Evolutionary conservation across 164 flowering plant genomes (phyloP).

Genomic region (Berberis thunbergii): DNA sequence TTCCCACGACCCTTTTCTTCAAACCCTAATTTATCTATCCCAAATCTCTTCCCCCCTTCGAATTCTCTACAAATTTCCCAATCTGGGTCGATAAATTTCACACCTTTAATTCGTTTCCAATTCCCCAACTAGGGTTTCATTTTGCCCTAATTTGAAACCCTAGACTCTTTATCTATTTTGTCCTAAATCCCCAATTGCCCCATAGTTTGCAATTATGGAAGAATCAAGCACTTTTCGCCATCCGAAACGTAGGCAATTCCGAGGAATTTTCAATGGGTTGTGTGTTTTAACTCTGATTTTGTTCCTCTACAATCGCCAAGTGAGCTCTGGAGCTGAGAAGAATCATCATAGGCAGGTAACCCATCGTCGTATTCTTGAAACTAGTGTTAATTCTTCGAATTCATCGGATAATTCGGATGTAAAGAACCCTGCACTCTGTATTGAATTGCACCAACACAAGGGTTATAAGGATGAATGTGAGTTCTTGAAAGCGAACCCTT

Average conservation of each 20-base stretch:
- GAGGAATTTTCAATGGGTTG: constrained; percentile 43
- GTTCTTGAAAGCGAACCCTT: constrained; percentile 52
- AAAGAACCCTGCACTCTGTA: constrained; percentile 27
- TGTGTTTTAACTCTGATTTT: constrained; percentile 35
- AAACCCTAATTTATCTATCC: too few relatives aligned
- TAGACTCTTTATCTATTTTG: neutral
- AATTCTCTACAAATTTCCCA: too few relatives aligned
- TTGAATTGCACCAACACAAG: constrained; percentile 39
- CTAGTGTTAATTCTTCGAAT: constrained; percentile 15
- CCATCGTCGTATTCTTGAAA: constrained; percentile 26
- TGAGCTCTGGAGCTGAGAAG: too few relatives aligned
- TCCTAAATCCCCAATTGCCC: neutral
- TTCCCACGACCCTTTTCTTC: too few relatives aligned
- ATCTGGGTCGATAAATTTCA: too few relatives aligned
- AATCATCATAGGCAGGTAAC: too few relatives aligned
- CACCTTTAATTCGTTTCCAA: too few relatives aligned
- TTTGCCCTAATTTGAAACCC: constrained; percentile 8
- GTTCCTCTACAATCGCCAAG: constrained; percentile 33
- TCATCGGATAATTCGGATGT: constrained; percentile 11
- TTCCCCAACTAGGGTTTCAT: too few relatives aligned
- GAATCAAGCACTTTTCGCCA: constrained; percentile 1
- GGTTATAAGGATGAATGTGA: constrained; percentile 55
- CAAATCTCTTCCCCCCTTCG: too few relatives aligned
- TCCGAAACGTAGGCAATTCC: constrained; percentile 22
- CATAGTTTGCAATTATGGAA: constrained; percentile 14